phyloP scores from a whole-genome alignment of 495 filamentous ascomycete species.

The Penicillium argentinense region DNA sequence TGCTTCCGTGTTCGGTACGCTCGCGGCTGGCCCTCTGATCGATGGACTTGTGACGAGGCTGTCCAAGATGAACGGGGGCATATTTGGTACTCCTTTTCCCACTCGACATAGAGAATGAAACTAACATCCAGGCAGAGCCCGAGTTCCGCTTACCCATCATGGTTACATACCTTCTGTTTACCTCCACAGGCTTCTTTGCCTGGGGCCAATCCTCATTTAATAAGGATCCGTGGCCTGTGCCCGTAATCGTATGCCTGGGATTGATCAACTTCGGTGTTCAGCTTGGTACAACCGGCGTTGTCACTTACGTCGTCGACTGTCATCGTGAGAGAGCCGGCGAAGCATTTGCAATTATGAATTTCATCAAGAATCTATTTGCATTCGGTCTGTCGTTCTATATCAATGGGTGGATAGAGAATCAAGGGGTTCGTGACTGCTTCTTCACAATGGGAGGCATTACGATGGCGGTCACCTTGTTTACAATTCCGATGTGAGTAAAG shows the following conservation, averaged over 20 bases:
- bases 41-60: constrained; percentile 38
- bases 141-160: constrained; percentile 49
- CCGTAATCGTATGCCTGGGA: constrained; percentile 43
- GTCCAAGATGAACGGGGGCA: constrained; percentile 28
- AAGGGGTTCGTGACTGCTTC: constrained; percentile 39
- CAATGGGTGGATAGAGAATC: constrained; percentile 37
- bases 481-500: constrained; percentile 38
- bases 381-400: constrained; percentile 39
- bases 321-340: constrained; percentile 42
- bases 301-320: constrained; percentile 43
- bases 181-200: constrained; percentile 45
- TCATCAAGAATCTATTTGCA: constrained; percentile 41
- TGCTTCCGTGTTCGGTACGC: constrained; percentile 36
- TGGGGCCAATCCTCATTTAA: constrained; percentile 34
- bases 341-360: constrained; percentile 44
- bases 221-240: constrained; percentile 35
- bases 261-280: constrained; percentile 46
- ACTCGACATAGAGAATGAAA: constrained; percentile 10
- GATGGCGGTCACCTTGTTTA: constrained; percentile 32
- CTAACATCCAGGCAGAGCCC: constrained; percentile 36
- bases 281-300: constrained; percentile 38
- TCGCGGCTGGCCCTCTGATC: constrained; percentile 39
- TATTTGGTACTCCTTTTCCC: constrained; percentile 20
- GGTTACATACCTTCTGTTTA: constrained; percentile 39
- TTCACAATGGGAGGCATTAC: constrained; percentile 42